Percentiles rank a stretch among this genome's conserved stretches.
Conservation (phyloP, 1,284 basidiomycete species). For the Trichosporon sp. region DNA sequence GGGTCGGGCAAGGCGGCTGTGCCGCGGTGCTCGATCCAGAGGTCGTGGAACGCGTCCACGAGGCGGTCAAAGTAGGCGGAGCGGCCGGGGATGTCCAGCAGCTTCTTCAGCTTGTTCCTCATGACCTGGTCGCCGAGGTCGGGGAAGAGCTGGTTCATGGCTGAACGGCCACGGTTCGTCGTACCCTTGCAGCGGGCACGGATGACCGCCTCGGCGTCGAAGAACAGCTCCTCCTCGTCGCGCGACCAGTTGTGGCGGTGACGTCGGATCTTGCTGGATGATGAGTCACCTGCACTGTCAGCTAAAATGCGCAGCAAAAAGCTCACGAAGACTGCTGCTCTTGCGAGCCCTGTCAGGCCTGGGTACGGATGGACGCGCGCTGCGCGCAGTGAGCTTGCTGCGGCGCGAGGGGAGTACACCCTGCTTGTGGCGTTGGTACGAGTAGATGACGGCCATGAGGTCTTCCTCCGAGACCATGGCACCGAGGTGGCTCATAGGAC, state of each 20-base stretch:
- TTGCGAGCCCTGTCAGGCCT: not conserved
- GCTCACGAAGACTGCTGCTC: not conserved
- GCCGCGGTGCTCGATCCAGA: slow-evolving; percentile 69
- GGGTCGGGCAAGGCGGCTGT: slow-evolving; percentile 65
- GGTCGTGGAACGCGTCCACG: slow-evolving; percentile 71
- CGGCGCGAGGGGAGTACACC: not conserved
- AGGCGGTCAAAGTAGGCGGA: slow-evolving; percentile 71
- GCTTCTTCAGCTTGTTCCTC: slow-evolving; percentile 46
- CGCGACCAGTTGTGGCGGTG: slow-evolving; percentile 71
- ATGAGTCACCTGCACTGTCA: not conserved
- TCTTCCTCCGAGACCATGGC: slow-evolving; percentile 17
- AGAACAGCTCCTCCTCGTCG: slow-evolving; percentile 78
- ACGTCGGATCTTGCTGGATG: slow-evolving; percentile 11
- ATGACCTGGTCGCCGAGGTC: slow-evolving; percentile 42
- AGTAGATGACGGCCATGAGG: slow-evolving; percentile 18
- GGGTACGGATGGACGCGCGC: not conserved
- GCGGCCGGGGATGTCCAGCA: slow-evolving; percentile 62
- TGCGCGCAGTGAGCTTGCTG: not conserved
- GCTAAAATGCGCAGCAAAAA: not conserved
- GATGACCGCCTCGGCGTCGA: slow-evolving; percentile 77
- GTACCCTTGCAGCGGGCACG: slow-evolving; percentile 56
- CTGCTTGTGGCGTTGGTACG: slow-evolving; percentile 11
- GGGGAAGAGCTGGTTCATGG: slow-evolving; percentile 64
- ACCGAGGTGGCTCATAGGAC: slow-evolving; percentile 18
- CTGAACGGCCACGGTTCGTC: slow-evolving; percentile 54